Conservation (phyloP, 139 green algal species). For the Micromonas commoda region DNA sequence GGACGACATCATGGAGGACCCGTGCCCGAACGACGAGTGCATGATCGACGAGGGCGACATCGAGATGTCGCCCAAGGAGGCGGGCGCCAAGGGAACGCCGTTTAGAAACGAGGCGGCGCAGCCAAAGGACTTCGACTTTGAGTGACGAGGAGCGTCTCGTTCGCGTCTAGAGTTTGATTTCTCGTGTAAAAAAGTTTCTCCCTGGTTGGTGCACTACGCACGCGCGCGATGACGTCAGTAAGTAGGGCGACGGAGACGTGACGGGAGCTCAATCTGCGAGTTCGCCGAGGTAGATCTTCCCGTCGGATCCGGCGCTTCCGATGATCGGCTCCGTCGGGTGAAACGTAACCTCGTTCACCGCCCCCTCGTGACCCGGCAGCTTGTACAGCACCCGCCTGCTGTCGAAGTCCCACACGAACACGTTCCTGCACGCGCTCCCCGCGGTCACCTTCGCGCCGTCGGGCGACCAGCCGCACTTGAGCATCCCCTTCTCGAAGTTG, state of each 20-base stretch:
- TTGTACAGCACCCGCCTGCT: constrained; percentile 19
- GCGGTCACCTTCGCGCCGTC: constrained; percentile 49
- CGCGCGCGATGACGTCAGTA: no score
- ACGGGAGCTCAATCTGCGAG: constrained; percentile 18
- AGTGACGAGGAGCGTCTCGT: no score
- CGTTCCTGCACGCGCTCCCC: neutral
- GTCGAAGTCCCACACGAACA: constrained; percentile 22
- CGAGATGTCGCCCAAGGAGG: no score
- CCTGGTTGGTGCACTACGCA: no score
- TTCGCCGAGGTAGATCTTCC: constrained; percentile 71
- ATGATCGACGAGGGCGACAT: no score
- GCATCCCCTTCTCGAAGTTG: constrained; percentile 81
- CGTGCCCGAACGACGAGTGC: no score
- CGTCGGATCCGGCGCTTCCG: constrained; percentile 61
- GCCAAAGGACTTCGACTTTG: no score
- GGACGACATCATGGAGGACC: neutral
- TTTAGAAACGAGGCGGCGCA: no score
- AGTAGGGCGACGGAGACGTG: no score
- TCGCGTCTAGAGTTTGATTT: no score
- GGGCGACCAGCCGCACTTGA: constrained; percentile 83
- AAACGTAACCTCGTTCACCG: constrained; percentile 88
- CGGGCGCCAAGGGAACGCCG: no score
- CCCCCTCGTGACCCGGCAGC: constrained; percentile 85
- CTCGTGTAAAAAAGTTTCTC: no score
- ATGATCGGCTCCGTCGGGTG: constrained; percentile 89